Conservation (phyloP, 495 filamentous ascomycete genomes). For the Tuber borchii region DNA sequence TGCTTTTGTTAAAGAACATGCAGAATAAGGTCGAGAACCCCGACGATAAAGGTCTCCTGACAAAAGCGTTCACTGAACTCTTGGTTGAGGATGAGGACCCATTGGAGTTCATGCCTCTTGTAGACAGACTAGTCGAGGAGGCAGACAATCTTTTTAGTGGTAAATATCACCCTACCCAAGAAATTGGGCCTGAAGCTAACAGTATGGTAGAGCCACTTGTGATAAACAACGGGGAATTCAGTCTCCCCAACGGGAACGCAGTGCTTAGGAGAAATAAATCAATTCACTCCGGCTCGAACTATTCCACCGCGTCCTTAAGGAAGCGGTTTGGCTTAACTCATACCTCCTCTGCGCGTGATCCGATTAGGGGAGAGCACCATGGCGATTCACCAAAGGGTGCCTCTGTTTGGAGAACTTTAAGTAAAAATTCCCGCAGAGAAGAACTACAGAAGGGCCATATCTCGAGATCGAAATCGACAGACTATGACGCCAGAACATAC, state of each 20-base stretch:
- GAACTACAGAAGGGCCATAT: constrained; percentile 54
- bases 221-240: constrained; percentile 49
- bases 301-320: constrained; percentile 32
- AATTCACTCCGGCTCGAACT: constrained; percentile 18
- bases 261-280: constrained; percentile 44
- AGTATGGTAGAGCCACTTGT: constrained; percentile 31
- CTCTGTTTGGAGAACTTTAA: constrained; percentile 80
- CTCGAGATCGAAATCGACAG: constrained; percentile 73
- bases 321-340: constrained; percentile 44
- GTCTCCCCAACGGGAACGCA: constrained; percentile 38
- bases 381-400: constrained; percentile 55
- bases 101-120: constrained; percentile 76
- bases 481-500: constrained; percentile 54
- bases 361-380: constrained; percentile 47
- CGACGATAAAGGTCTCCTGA: constrained; percentile 82
- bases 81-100: constrained; percentile 70
- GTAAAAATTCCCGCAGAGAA: constrained; percentile 62
- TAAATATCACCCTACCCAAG: constrained; percentile 38
- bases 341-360: constrained; percentile 72
- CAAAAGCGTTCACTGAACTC: constrained; percentile 82
- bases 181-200: constrained; percentile 9
- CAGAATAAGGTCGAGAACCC: constrained; percentile 93
- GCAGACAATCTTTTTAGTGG: constrained; percentile 81
- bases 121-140: constrained; percentile 90
- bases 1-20: constrained; percentile 80